phyloP scores from a whole-genome alignment of 2,329 filamentous ascomycete genomes.

The Orbilia brochopaga region DNA sequence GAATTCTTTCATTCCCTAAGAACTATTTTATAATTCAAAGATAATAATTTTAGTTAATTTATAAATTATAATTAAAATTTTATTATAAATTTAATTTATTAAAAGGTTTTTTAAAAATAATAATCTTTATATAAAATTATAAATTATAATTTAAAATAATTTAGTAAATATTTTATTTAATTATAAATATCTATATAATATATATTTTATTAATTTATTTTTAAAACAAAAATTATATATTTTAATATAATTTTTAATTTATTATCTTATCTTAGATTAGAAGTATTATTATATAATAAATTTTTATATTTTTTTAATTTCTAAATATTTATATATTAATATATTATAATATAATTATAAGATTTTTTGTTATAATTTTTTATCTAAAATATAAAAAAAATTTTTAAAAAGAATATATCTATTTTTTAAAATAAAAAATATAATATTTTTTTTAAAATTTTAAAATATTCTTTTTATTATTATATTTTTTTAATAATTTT shows the following conservation, averaged over 20 bases:
- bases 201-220: slow-evolving; percentile 3
- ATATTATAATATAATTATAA: not conserved
- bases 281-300: not conserved
- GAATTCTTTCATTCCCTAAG: not conserved
- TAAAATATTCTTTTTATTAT: not conserved
- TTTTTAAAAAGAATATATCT: not conserved
- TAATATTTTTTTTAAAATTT: not conserved
- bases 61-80: not conserved
- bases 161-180: not conserved
- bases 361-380: slow-evolving; percentile 2
- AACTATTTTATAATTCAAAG: not conserved
- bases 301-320: not conserved
- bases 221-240: not conserved
- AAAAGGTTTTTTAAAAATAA: slow-evolving; percentile 7
- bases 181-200: not conserved
- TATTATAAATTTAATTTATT: not conserved
- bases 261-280: not conserved
- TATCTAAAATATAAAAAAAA: not conserved
- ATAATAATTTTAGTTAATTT: slow-evolving; percentile 5
- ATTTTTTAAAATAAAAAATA: not conserved
- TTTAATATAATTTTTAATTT: slow-evolving; percentile 1
- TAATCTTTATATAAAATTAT: slow-evolving; percentile 8
- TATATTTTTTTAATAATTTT: slow-evolving; percentile 2
- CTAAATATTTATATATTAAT: not conserved
- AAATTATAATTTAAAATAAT: slow-evolving; percentile 7